These are phyloP conservation scores for Globisporangium splendens DNA, from an alignment of 352 stramenopile genomes.

Conservation along the genomic window DNA sequence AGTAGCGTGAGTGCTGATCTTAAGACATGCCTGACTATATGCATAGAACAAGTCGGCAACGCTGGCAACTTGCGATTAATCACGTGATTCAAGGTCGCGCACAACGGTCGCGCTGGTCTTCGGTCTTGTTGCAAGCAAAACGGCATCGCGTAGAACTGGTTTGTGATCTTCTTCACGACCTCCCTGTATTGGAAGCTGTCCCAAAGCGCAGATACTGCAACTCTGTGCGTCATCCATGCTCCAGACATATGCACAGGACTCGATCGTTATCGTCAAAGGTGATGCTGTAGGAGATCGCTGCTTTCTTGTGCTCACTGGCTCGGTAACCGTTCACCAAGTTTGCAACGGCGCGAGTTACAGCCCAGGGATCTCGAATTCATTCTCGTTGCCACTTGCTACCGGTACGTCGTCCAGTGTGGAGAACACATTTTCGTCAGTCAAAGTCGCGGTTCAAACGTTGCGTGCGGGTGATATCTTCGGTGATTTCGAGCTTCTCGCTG, in stretches of 20 bases:
- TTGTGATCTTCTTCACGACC: constrained; percentile 24
- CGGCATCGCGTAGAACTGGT: constrained; percentile 35
- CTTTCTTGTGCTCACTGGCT: constrained; percentile 37
- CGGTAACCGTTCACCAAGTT: constrained; percentile 32
- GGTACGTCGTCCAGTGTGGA: constrained; percentile 1
- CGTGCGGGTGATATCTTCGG: constrained; percentile 36
- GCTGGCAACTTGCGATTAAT: constrained; percentile 32
- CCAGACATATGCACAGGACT: constrained; percentile 24
- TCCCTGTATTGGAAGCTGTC: constrained; percentile 30
- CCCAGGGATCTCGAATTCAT: not conserved
- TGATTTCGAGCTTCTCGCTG: constrained; percentile 38
- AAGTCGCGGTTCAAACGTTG: constrained; percentile 27
- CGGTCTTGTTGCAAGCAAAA: constrained; percentile 25
- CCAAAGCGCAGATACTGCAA: constrained; percentile 13
- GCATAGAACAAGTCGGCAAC: constrained; percentile 19
- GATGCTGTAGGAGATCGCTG: constrained; percentile 24
- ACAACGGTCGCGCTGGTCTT: constrained; percentile 29
- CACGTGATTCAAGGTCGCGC: constrained; percentile 33
- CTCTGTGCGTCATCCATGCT: constrained; percentile 33
- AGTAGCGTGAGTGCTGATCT: not conserved
- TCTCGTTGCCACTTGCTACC: not conserved
- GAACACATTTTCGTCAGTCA: constrained; percentile 4
- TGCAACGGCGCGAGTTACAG: constrained; percentile 2
- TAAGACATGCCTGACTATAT: not conserved
- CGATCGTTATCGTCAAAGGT: constrained; percentile 26